A percentile compares a stretch with the other conserved stretches of the same genome.
These are phyloP conservation scores for Calonectria hongkongensis DNA, from an alignment of 2,329 filamentous ascomycete genomes.

Conservation along the genomic window DNA sequence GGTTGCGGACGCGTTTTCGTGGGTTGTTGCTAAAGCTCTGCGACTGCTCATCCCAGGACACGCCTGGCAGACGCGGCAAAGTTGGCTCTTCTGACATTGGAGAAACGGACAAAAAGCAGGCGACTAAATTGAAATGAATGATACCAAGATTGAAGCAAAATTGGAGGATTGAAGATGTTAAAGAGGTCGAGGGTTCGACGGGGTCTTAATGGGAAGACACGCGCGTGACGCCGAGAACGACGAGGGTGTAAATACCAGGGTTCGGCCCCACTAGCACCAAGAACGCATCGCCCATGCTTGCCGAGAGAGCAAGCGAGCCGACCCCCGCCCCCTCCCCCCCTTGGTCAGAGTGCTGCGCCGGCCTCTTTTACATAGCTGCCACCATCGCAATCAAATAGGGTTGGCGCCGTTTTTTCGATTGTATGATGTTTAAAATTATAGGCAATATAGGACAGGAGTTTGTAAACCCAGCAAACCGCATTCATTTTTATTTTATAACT, in stretches of 20 bases:
- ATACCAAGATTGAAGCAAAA: constrained; percentile 11
- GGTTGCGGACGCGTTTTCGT: constrained; percentile 62
- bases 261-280: constrained; percentile 47
- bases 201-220: constrained; percentile 36
- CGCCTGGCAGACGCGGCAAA: constrained; percentile 62
- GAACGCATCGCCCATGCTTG: constrained; percentile 43
- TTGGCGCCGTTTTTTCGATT: too few relatives aligned
- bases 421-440: too few relatives aligned
- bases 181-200: constrained; percentile 22
- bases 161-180: constrained; percentile 9
- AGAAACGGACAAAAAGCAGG: neutral
- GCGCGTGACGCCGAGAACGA: constrained; percentile 44
- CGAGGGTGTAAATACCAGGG: constrained; percentile 51
- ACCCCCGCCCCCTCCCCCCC: too few relatives aligned
- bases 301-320: constrained; percentile 29
- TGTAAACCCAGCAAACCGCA: too few relatives aligned
- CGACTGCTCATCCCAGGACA: constrained; percentile 63
- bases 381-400: too few relatives aligned
- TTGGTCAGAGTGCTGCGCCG: too few relatives aligned
- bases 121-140: constrained; percentile 15
- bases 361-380: too few relatives aligned
- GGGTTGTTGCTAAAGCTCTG: constrained; percentile 63
- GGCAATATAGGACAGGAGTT: too few relatives aligned
- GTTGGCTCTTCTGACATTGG: constrained; percentile 65
- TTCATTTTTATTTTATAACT: too few relatives aligned